phyloP scores from a whole-genome alignment of 768 basidiomycete species.

The Ramaria sp. region DNA sequence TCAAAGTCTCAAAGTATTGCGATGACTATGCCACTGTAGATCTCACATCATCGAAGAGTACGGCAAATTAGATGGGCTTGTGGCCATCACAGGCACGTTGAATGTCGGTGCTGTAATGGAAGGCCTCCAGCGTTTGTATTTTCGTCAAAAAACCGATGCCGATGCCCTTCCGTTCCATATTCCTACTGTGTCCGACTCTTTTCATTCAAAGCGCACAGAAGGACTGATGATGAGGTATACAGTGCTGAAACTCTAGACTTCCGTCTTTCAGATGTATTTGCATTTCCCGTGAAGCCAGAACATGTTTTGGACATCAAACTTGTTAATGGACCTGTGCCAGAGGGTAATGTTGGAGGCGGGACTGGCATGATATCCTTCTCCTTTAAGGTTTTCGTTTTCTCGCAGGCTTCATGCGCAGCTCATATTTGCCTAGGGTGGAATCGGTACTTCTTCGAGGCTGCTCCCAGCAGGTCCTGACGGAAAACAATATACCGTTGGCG shows the following conservation, averaged over 20 bases:
- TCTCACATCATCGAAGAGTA: background rate
- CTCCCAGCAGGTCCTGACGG: background rate
- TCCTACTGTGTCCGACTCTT: background rate
- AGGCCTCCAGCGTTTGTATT: background rate
- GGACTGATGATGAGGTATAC: background rate
- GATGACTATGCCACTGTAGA: background rate
- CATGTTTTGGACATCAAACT: conserved; percentile 2
- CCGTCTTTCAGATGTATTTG: background rate
- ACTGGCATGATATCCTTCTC: conserved; percentile 5
- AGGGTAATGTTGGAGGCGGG: conserved; percentile 5
- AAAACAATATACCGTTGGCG: conserved; percentile 1
- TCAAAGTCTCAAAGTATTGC: background rate
- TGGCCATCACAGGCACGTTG: background rate
- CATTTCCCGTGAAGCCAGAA: background rate
- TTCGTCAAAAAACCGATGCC: background rate
- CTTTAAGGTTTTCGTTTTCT: conserved; percentile 1
- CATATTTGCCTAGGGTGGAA: background rate
- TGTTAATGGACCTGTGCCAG: background rate
- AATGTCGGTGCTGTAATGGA: background rate
- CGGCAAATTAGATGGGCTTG: background rate
- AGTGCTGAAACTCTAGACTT: background rate
- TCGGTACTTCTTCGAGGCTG: conserved; percentile 1
- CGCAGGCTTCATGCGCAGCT: background rate
- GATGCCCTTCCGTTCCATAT: background rate
- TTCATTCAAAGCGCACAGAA: background rate